Evolutionary conservation across 208 protist species (phyloP), one percentile per base, ranked within the genome.

Genomic region (Trypanosoma mega): DNA sequence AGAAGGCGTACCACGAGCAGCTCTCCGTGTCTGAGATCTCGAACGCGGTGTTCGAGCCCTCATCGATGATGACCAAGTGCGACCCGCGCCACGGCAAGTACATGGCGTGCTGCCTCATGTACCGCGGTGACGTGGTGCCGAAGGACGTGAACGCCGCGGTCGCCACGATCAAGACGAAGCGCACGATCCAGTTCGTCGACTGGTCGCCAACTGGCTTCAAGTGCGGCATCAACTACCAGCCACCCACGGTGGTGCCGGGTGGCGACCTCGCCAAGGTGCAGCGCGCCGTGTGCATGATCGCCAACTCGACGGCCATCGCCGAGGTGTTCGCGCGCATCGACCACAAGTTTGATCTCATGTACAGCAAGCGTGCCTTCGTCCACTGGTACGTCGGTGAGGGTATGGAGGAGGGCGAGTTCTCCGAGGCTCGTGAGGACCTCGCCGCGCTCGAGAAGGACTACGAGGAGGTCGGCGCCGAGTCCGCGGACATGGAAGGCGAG

Each of bases 181-280:
- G 87, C 45, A 96, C 78, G 61, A 94, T 98, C 63, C 86, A 97
- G 65, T 98, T 98, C 70, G 97, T 99, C 36, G 97, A 99, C 64
- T 98, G 97, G 97, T 97, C 80, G 53, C 97, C 96, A 52, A 98
- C 93, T 57, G 96, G 97, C 60, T 98, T 99, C 95, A 99, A 99
- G 89, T 96, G 96, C 78, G 98, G 98, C 74, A 98, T 99, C 85
- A 99, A 99, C 93, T 97, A 98, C 77, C 87, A 98, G 97, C 98
- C 61, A 90, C 97, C 98, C 34, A 98, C 93, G 24, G 88, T 94
- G 26, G 87, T 98, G 14, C 94, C 96, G 33, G 97, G 96, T 55
- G 94, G 93, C 51, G 96, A 98, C 74, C 76, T 99, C 46, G 92
- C 93, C 64, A 77, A 98, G 29, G 92, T 98, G 47, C 77, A 97